Evolutionary conservation across 2,329 filamentous ascomycete genomes (phyloP).

Genomic region (Ceratocystis cubensis): DNA sequence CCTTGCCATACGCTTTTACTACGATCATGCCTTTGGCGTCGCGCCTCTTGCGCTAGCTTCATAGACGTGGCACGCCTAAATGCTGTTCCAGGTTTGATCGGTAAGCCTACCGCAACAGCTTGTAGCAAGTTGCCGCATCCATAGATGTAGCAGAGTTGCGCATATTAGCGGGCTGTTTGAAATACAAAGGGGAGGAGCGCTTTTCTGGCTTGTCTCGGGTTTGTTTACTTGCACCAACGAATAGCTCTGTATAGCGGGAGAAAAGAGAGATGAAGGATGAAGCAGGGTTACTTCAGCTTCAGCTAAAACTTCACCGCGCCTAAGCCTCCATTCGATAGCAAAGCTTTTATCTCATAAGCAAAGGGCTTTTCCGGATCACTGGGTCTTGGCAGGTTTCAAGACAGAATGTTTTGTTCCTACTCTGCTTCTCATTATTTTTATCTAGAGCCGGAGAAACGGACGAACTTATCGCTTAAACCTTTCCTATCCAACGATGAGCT

Average conservation of each 20-base stretch:
- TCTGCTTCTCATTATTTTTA: background rate
- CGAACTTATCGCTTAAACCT: background rate
- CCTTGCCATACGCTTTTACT: background rate
- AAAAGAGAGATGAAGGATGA: background rate
- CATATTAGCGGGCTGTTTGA: background rate
- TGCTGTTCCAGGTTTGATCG: background rate
- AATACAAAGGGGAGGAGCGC: background rate
- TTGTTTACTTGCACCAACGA: background rate
- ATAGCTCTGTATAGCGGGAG: background rate
- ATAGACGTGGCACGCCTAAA: background rate
- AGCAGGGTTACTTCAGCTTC: background rate
- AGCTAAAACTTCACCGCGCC: too few relatives aligned
- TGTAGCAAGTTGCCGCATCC: background rate
- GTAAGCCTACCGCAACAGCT: background rate
- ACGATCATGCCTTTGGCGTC: background rate
- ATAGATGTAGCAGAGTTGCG: background rate
- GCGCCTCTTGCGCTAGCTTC: background rate
- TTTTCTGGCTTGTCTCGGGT: background rate
- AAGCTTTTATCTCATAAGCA: too few relatives aligned
- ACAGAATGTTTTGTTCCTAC: background rate
- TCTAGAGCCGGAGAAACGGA: background rate
- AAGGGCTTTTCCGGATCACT: background rate
- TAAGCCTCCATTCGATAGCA: background rate
- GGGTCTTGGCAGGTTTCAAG: slow-evolving; percentile 9
- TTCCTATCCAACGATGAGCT: background rate